Conservation (phyloP, 2,329 filamentous ascomycete genomes). For the Elsinoe ampelina region DNA sequence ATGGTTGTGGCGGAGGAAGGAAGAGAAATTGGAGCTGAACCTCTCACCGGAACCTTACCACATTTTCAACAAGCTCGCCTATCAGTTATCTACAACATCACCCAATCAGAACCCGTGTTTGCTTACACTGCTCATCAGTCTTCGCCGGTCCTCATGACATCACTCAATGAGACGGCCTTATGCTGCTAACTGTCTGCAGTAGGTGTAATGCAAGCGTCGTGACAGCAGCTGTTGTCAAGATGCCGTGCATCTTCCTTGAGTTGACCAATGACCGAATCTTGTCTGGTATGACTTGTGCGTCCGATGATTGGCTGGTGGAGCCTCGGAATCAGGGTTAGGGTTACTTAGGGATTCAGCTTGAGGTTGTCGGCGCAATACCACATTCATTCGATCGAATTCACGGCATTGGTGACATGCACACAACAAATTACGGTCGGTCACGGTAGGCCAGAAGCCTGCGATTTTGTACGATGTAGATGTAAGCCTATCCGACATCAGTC, state of each 20-base stretch:
- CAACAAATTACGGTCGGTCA: too few species aligned
- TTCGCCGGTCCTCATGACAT: not conserved
- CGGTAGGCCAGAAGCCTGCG: too few species aligned
- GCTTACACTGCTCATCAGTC: not conserved
- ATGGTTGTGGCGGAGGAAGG: not conserved
- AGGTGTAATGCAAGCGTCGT: not conserved
- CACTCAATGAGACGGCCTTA: not conserved
- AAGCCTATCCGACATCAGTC: not conserved
- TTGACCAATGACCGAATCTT: too few species aligned
- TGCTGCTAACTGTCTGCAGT: not conserved
- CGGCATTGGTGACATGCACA: too few species aligned
- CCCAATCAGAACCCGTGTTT: not conserved
- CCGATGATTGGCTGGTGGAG: too few species aligned
- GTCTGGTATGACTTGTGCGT: too few species aligned
- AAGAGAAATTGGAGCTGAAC: not conserved
- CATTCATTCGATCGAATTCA: too few species aligned
- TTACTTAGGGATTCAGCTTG: too few species aligned
- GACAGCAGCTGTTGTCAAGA: not conserved
- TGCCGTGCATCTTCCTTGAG: too few species aligned
- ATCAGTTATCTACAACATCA: not conserved
- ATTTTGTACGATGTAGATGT: too few species aligned
- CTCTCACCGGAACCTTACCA: not conserved
- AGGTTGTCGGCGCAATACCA: too few species aligned
- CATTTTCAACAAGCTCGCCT: not conserved
- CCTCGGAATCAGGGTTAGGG: too few species aligned